A percentile compares a stretch with the other conserved stretches of the same genome.
phyloP scores from a whole-genome alignment of 306 rosid species.

The Trifolium pratense region DNA sequence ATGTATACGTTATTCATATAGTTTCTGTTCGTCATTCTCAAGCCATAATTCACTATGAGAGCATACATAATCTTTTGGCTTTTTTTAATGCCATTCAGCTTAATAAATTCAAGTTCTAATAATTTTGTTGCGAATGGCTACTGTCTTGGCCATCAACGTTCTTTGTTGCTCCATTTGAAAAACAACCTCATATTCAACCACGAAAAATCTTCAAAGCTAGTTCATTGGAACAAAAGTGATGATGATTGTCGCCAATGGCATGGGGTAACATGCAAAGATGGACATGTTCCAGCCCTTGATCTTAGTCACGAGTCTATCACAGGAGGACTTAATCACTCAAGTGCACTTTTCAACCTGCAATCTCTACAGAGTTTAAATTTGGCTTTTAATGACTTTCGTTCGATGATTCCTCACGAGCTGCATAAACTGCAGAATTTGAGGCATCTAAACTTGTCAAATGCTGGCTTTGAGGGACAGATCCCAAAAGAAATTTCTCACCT shows the following conservation, averaged over 20 bases:
- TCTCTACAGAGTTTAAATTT: neutral
- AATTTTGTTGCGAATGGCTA: no score
- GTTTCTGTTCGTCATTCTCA: neutral
- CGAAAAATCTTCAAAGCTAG: no score
- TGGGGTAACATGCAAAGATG: no score
- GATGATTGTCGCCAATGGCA: no score
- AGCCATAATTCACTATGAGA: neutral
- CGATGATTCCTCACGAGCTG: neutral
- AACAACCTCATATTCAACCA: no score
- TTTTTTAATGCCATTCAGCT: neutral
- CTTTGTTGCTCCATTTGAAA: no score
- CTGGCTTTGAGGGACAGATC: slow-evolving; percentile 47
- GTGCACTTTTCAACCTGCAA: neutral
- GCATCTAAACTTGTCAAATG: neutral
- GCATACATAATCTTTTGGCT: neutral
- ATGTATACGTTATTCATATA: no score
- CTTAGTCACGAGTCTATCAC: neutral
- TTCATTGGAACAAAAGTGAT: no score
- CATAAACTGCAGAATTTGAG: neutral
- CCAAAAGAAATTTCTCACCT: slow-evolving; percentile 46
- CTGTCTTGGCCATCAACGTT: no score
- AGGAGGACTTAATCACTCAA: neutral
- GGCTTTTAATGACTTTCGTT: neutral
- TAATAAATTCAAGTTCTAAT: neutral
- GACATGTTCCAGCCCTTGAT: no score